phyloP scores from a whole-genome alignment of 352 stramenopile genomes.

The Phytophthora pluvialis region DNA sequence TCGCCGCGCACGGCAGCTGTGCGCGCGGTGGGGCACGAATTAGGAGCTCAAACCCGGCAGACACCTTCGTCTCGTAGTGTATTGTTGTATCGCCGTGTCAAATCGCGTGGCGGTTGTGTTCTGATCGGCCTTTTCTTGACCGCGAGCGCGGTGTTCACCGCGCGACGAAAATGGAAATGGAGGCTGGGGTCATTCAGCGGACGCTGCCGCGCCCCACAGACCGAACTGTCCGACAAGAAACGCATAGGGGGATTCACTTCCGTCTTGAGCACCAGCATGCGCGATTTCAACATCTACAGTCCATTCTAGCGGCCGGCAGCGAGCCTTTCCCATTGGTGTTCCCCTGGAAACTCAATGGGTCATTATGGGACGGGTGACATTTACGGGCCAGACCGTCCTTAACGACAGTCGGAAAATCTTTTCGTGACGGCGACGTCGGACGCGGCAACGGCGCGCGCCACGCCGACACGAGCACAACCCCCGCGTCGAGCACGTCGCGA shows the following conservation, averaged over 20 bases:
- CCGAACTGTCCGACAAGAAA: constrained; percentile 9
- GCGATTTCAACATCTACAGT: background rate
- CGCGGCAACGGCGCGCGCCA: background rate
- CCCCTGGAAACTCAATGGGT: constrained; percentile 34
- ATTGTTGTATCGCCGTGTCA: constrained; percentile 6
- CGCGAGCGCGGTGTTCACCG: constrained; percentile 5
- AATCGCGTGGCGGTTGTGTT: constrained; percentile 13
- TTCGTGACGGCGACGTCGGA: background rate
- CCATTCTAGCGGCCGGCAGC: constrained; percentile 1
- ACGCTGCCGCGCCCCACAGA: background rate
- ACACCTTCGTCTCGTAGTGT: constrained; percentile 14
- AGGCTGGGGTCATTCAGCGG: constrained; percentile 11
- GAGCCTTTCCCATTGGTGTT: background rate
- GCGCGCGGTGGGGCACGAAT: background rate
- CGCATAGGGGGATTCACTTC: constrained; percentile 5
- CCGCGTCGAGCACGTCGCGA: constrained; percentile 9
- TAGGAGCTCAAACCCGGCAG: background rate
- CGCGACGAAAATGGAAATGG: constrained; percentile 28
- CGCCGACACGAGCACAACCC: constrained; percentile 26
- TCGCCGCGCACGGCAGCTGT: constrained; percentile 5
- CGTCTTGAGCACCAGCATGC: constrained; percentile 3
- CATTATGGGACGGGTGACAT: constrained; percentile 34
- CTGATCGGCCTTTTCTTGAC: constrained; percentile 14
- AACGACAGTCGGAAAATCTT: constrained; percentile 30
- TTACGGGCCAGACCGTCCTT: constrained; percentile 16